Evolutionary conservation across 2,329 filamentous ascomycete species (phyloP), one percentile per base, ranked within the genome.

Genomic region (Alternaria infectoria): DNA sequence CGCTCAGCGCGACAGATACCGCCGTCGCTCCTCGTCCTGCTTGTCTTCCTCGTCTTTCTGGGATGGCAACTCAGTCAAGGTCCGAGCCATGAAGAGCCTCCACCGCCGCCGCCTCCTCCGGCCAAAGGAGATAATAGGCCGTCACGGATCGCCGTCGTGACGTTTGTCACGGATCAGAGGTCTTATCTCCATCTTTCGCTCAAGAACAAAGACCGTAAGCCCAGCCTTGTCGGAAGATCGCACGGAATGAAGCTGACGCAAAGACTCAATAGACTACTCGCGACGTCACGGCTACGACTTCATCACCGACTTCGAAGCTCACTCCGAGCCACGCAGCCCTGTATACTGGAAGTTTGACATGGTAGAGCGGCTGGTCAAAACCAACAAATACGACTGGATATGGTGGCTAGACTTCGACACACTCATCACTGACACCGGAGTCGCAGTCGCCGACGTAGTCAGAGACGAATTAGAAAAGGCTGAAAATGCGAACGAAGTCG

Each of bases 331-430:
- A 69, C 52, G 73, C 67, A 28, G 73, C 74, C 12, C 55, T 8
- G 71, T 76, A 25, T 81, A 73, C 67, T 78, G 76, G 70, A 82
- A 81, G 59, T 77, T 79, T 58, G 70, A 80, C 63, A 81, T 81
- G 77, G 71, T 77, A 6, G 73, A 79, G 59, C 71, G 73, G n/a
- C 65, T 79, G 15, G 72, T 80, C 64, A 74, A 76, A 30, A 64
- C 69, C 7, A 65, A 67, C 44, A 76, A 75, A 61, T 77, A 78
- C 60, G 78, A 81, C 58, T 82, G 80, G 81, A 74, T 82, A 19
- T 82, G 80, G 81, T 81, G 79, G 79, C 65, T 81, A 10, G 80
- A 82, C 64, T 80, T 80, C 46, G 80, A 82, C 63, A 81, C 79
- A 1, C 67, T 82, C 15, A 76, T 82, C 64, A 82, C 78, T 13